Evolutionary conservation across 1,284 basidiomycete species (phyloP).

Genomic region (Fomes fomentarius): DNA sequence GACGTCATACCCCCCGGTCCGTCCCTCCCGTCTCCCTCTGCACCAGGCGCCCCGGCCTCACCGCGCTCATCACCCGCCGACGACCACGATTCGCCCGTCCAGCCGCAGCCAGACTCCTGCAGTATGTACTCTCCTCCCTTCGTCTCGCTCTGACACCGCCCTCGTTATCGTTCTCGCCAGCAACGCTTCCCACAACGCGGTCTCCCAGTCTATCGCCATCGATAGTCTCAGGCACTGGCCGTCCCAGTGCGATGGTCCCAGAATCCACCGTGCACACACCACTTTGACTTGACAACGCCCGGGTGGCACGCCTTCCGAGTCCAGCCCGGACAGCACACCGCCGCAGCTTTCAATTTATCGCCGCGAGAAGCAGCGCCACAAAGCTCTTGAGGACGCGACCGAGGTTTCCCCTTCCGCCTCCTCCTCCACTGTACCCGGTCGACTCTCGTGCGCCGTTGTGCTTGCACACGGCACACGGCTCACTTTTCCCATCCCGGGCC

Average conservation of each 20-base stretch:
- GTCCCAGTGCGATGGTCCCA: neutral
- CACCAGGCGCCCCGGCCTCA: neutral
- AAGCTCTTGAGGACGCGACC: slow-evolving; percentile 15
- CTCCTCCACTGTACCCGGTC: neutral
- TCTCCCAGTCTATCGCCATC: no score
- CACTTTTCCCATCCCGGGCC: slow-evolving; percentile 12
- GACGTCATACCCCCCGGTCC: slow-evolving; percentile 23
- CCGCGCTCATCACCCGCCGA: neutral
- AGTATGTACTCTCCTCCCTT: slow-evolving; percentile 2
- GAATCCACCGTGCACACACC: neutral
- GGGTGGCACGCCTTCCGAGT: neutral
- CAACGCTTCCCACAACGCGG: neutral
- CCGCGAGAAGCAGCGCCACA: slow-evolving; percentile 19
- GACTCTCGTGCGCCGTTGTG: neutral
- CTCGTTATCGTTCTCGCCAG: slow-evolving; percentile 14
- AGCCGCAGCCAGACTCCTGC: neutral
- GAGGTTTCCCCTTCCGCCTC: slow-evolving; percentile 19
- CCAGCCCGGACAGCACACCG: neutral
- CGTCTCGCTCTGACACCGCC: slow-evolving; percentile 9
- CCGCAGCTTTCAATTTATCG: neutral
- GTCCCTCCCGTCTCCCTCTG: slow-evolving; percentile 3
- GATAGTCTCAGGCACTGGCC: slow-evolving; percentile 13
- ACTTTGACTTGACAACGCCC: neutral
- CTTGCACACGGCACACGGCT: neutral
- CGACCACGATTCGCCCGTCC: neutral